Percentiles rank a stretch among this genome's conserved stretches.
Evolutionary conservation across 2,329 filamentous ascomycete genomes (phyloP).

Genomic region (Penicillium sp.): DNA sequence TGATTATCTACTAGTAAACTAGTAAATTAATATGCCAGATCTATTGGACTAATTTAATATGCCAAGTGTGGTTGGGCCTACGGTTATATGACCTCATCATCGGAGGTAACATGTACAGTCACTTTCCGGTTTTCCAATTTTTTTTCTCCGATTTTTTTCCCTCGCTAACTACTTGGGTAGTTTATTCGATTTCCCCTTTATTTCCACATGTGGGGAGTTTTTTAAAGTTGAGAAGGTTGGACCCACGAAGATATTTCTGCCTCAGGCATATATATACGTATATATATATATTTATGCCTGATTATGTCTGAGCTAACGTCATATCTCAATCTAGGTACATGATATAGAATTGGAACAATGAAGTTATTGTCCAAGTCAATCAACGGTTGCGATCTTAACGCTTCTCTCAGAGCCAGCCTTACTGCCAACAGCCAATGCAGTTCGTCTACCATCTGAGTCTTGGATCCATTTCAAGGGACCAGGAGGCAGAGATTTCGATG

Average conservation of each 20-base stretch:
- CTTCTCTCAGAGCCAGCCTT: conserved; percentile 8
- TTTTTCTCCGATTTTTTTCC: background rate
- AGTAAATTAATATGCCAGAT: too few relatives aligned
- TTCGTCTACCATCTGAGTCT: conserved; percentile 8
- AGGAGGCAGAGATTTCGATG: conserved; percentile 3
- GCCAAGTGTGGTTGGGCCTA: background rate
- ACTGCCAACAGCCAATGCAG: conserved; percentile 21
- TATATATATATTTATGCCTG: too few relatives aligned
- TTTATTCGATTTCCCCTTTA: too few relatives aligned
- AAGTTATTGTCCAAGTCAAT: background rate
- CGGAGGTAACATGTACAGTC: too few relatives aligned
- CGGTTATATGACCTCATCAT: background rate
- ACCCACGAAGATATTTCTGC: background rate
- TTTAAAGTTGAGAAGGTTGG: background rate
- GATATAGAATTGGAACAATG: background rate
- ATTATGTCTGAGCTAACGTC: too few relatives aligned
- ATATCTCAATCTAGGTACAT: too few relatives aligned
- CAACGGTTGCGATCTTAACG: background rate
- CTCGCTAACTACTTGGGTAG: too few relatives aligned
- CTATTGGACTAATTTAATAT: background rate
- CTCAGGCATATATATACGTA: too few relatives aligned
- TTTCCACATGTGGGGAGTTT: too few relatives aligned
- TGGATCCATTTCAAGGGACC: conserved; percentile 24
- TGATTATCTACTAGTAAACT: too few relatives aligned
- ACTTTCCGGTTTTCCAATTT: background rate